These are phyloP conservation scores for Metarhizium brunneum DNA, from an alignment of 2,329 filamentous ascomycete species.

Conservation along the genomic window DNA sequence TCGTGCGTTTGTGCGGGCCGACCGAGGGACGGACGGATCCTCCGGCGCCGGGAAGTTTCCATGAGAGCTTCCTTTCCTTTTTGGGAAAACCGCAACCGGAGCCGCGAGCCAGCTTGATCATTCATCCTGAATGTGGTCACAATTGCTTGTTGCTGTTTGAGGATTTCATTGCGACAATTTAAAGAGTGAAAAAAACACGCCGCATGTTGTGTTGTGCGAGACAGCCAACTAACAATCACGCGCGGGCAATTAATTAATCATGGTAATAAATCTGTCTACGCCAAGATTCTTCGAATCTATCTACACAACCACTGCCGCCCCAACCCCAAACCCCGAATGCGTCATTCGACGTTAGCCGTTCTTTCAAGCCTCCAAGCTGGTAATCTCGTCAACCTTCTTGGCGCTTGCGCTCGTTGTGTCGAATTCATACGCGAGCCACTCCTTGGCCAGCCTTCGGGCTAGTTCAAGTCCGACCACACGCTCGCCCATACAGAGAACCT, in stretches of 20 bases:
- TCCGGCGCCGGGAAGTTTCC: neutral
- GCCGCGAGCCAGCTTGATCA: too few species aligned
- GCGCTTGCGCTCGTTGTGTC: conserved; percentile 46
- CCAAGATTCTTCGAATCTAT: neutral
- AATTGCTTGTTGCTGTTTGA: too few species aligned
- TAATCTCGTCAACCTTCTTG: conserved; percentile 35
- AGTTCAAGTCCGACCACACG: conserved; percentile 74
- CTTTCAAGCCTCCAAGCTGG: conserved; percentile 23
- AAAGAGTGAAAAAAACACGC: too few species aligned
- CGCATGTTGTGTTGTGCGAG: too few species aligned
- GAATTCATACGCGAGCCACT: conserved; percentile 81
- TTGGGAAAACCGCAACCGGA: conserved; percentile 6
- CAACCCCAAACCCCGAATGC: neutral
- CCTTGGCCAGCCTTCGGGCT: conserved; percentile 64
- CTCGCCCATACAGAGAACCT: conserved; percentile 82
- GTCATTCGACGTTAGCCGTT: neutral
- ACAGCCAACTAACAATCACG: too few species aligned
- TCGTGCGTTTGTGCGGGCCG: neutral
- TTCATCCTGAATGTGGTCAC: too few species aligned
- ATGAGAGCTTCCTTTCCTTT: conserved; percentile 3
- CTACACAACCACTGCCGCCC: neutral
- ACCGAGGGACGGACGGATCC: neutral
- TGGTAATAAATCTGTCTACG: too few species aligned
- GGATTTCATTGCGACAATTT: too few species aligned
- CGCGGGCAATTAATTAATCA: too few species aligned